A percentile compares a stretch with the other conserved stretches of the same genome.
phyloP scores from a whole-genome alignment of 225 moss, liverwort and hornwort genomes.

The Antitrichia curtipendula region DNA sequence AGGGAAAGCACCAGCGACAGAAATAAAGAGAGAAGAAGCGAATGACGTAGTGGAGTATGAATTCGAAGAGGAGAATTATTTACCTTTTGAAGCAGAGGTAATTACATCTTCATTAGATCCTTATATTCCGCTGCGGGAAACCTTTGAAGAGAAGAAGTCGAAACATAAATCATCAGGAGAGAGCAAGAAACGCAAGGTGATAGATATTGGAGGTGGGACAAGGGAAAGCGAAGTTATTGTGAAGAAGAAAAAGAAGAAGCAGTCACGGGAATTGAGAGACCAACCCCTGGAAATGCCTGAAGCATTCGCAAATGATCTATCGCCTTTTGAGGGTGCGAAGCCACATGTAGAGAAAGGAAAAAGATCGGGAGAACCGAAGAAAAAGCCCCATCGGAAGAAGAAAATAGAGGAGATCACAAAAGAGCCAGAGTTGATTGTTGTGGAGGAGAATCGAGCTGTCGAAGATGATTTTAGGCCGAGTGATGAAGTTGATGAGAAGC shows the following conservation, averaged over 20 bases:
- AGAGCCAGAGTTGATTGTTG: slow-evolving; percentile 28
- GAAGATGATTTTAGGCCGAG: slow-evolving; percentile 49
- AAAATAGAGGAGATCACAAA: slow-evolving; percentile 44
- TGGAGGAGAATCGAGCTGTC: slow-evolving; percentile 40
- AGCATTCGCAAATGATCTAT: background rate
- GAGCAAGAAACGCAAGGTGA: slow-evolving; percentile 38
- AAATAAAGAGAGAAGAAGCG: slow-evolving; percentile 24
- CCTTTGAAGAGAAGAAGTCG: slow-evolving; percentile 19
- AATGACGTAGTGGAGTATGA: slow-evolving; percentile 13
- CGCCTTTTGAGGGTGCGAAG: slow-evolving; percentile 13
- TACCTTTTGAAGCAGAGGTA: slow-evolving; percentile 30
- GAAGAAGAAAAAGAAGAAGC: slow-evolving; percentile 45
- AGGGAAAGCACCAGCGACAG: slow-evolving; percentile 25
- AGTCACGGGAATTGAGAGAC: slow-evolving; percentile 13
- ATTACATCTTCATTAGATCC: slow-evolving; percentile 13
- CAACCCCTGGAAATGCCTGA: slow-evolving; percentile 3
- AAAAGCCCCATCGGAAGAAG: slow-evolving; percentile 58
- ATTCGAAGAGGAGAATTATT: slow-evolving; percentile 19
- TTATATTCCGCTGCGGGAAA: slow-evolving; percentile 11
- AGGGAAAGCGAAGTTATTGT: slow-evolving; percentile 12
- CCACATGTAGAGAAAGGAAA: slow-evolving; percentile 27
- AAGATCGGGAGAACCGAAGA: slow-evolving; percentile 21
- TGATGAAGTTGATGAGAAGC: slow-evolving; percentile 39
- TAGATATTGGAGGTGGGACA: slow-evolving; percentile 27
- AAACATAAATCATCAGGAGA: slow-evolving; percentile 19